phyloP scores from a whole-genome alignment of 768 basidiomycete species.

The Suillus placidus region DNA sequence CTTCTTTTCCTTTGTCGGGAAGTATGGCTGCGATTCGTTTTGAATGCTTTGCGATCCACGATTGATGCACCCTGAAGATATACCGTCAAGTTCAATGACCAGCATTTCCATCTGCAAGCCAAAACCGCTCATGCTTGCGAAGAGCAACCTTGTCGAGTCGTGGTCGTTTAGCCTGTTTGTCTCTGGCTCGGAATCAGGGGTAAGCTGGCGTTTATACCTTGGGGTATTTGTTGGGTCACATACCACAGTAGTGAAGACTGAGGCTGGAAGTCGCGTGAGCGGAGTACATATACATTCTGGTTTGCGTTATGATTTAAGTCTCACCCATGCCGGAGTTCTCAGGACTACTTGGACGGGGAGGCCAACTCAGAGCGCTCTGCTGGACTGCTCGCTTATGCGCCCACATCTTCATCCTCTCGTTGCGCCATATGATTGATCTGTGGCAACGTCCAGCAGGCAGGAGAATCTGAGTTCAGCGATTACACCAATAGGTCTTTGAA shows the following conservation, averaged over 20 bases:
- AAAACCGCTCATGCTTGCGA: slow-evolving; percentile 27
- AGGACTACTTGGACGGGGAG: neutral
- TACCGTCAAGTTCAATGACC: slow-evolving; percentile 36
- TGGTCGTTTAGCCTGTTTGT: neutral
- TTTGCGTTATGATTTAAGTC: neutral
- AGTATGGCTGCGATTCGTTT: slow-evolving; percentile 32
- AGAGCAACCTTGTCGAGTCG: neutral
- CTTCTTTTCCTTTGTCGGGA: neutral
- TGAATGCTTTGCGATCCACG: slow-evolving; percentile 32
- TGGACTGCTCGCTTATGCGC: neutral
- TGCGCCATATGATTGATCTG: neutral
- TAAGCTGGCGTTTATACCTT: neutral
- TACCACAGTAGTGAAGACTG: neutral
- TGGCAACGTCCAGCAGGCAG: neutral
- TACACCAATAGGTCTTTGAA: neutral
- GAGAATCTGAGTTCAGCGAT: neutral
- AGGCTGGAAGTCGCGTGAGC: neutral
- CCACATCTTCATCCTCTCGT: neutral
- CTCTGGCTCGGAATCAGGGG: neutral
- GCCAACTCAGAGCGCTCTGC: neutral
- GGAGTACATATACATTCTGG: neutral
- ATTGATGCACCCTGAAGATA: slow-evolving; percentile 39
- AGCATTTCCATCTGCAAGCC: slow-evolving; percentile 40
- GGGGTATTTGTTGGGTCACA: neutral
- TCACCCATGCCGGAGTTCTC: neutral